Evolutionary conservation across 805 yeast genomes (phyloP), one percentile per base, ranked within the genome.

Genomic region (Wickerhamomyces strasburgensis): DNA sequence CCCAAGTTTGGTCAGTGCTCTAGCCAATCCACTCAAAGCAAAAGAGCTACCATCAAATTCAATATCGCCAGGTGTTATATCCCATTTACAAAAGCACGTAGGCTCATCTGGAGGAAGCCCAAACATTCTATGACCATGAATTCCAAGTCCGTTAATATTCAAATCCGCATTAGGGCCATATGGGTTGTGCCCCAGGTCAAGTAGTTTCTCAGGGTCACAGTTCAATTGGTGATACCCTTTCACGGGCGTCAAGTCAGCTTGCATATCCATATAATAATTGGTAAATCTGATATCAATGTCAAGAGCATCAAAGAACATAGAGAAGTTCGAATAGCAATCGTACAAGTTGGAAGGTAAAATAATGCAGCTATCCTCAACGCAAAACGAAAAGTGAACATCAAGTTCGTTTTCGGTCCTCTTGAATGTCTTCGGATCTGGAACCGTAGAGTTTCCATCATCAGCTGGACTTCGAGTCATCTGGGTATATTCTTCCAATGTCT

Each of bases 71-170:
- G 82, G 54, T 19, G 72, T 75, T 47, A 93, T 76, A 41, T 83
- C 89, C 98, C 98, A 93, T 42, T 84, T 80, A 51, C 96, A 88
- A 45, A 75, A 78, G 54, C 85, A 93, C 0, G 97, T 86, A 1
- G 90, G 87, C 54, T 86, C 95, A 6, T 69, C 65, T 0, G 97
- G 97, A 0, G 96, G 96, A 3, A 87, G 56, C 0, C 98, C 98
- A 64, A 87, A 87, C 80, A 89, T 78, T 51, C 98, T 69, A 57
- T 90, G 96, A 1, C 96, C 94, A 57, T 85, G 94, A 17, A 86
- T 67, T 3, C 70, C 52, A 10, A 83, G 54, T 1, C 81, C 78
- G 51, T 81, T 83, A 33, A 84, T 67, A 4, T 56, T 47, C 21
- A 84, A 48, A 30, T 77, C 76, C 17, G 37, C 43, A 9, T 27